Evolutionary conservation across 768 basidiomycete genomes (phyloP).

Genomic region (Daedaleopsis sinensis): DNA sequence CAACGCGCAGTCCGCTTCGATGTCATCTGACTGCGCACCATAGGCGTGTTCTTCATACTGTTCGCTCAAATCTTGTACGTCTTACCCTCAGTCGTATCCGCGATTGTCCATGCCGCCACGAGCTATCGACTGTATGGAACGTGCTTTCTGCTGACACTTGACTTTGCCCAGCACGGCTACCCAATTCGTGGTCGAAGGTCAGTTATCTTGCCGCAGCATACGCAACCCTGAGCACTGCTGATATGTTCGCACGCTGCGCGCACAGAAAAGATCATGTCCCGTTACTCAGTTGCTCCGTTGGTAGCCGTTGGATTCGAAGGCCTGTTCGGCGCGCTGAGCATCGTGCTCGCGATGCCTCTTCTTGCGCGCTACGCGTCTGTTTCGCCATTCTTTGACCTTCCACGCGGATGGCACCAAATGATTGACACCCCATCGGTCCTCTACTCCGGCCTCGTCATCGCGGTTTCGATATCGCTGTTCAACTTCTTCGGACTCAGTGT

Average conservation of each 20-base stretch:
- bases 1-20: slow-evolving; percentile 17
- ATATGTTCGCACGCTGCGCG: slow-evolving; percentile 1
- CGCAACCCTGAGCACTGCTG: not conserved
- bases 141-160: slow-evolving; percentile 6
- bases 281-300: slow-evolving; percentile 84
- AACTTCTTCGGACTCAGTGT: slow-evolving; percentile 85
- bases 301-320: slow-evolving; percentile 96
- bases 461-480: slow-evolving; percentile 56
- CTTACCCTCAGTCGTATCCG: not conserved
- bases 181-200: slow-evolving; percentile 86
- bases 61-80: slow-evolving; percentile 94
- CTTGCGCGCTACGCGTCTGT: slow-evolving; percentile 72
- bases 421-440: slow-evolving; percentile 66
- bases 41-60: slow-evolving; percentile 88
- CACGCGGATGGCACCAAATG: slow-evolving; percentile 89
- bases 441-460: slow-evolving; percentile 49
- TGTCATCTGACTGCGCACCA: slow-evolving; percentile 15
- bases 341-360: slow-evolving; percentile 79
- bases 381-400: slow-evolving; percentile 76
- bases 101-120: slow-evolving; percentile 8
- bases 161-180: slow-evolving; percentile 68
- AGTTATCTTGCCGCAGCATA: slow-evolving; percentile 1
- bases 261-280: slow-evolving; percentile 86
- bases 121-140: slow-evolving; percentile 11
- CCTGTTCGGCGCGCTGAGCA: slow-evolving; percentile 82